Conservation (phyloP, 2,329 filamentous ascomycete species). For the Mycosphaerella arachidis region DNA sequence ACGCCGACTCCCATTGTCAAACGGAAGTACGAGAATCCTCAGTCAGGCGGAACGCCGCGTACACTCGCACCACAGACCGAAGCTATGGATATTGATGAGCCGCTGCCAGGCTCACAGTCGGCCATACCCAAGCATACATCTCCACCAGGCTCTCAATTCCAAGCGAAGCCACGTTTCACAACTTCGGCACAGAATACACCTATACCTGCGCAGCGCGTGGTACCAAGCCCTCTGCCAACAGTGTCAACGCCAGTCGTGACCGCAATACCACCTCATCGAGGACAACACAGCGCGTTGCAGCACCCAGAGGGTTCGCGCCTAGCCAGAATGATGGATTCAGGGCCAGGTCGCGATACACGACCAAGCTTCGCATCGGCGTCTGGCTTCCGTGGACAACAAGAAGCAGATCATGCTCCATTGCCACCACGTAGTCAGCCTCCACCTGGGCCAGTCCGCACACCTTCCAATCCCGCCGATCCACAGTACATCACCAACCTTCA, state of each 20-base stretch:
- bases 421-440: constrained; percentile 23
- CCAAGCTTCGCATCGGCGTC: constrained; percentile 5
- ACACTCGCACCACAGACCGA: constrained; percentile 43
- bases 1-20: constrained; percentile 46
- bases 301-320: constrained; percentile 30
- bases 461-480: constrained; percentile 20
- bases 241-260: constrained; percentile 20
- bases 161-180: constrained; percentile 29
- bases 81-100: constrained; percentile 38
- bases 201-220: constrained; percentile 25
- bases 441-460: constrained; percentile 14
- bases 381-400: constrained; percentile 18
- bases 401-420: constrained; percentile 16
- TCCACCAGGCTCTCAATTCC: constrained; percentile 29
- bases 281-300: constrained; percentile 20
- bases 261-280: constrained; percentile 23
- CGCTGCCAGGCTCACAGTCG: constrained; percentile 23
- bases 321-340: constrained; percentile 8
- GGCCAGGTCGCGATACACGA: not conserved
- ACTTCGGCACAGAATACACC: constrained; percentile 31
- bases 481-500: constrained; percentile 25
- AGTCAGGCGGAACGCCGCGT: constrained; percentile 34
- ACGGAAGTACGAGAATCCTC: constrained; percentile 44
- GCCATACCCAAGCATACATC: constrained; percentile 35
- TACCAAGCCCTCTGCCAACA: constrained; percentile 26